A percentile compares a stretch with the other conserved stretches of the same genome.
Conservation (phyloP, 208 protist genomes). For the Trypanosomatidae sp. region DNA sequence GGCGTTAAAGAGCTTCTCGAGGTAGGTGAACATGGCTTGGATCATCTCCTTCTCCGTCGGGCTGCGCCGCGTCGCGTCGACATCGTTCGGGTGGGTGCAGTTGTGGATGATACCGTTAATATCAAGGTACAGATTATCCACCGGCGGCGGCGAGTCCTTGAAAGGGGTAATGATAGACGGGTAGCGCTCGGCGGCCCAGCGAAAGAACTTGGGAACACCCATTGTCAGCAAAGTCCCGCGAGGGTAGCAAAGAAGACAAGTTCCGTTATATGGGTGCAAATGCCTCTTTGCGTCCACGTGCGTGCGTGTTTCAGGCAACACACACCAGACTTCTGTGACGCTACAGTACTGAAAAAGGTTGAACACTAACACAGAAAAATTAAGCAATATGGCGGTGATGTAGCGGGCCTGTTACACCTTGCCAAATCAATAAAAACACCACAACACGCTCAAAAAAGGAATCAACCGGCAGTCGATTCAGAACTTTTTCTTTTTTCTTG, state of each 20-base stretch:
- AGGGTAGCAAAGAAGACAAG: neutral
- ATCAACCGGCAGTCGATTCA: no score
- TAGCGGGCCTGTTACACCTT: no score
- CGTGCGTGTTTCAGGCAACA: no score
- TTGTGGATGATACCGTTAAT: conserved; percentile 99
- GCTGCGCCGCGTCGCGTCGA: conserved; percentile 71
- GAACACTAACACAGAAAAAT: no score
- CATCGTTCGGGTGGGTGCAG: conserved; percentile 96
- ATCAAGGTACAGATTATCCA: conserved; percentile 99
- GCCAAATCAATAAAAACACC: no score
- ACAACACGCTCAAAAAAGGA: no score
- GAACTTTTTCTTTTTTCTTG: no score
- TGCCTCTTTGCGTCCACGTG: no score
- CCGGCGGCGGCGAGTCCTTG: conserved; percentile 81
- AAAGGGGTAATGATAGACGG: conserved; percentile 93
- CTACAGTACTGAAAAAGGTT: no score
- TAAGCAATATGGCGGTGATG: no score
- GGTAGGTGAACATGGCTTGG: conserved; percentile 94
- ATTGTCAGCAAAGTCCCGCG: conserved; percentile 38
- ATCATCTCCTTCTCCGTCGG: conserved; percentile 97
- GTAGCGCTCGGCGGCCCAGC: conserved; percentile 97
- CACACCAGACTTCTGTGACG: no score
- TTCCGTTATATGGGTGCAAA: neutral
- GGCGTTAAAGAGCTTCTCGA: conserved; percentile 97
- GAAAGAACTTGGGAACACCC: conserved; percentile 97